These are phyloP conservation scores for Exsudoporus frostii DNA, from an alignment of 768 basidiomycete species.

Conservation along the genomic window DNA sequence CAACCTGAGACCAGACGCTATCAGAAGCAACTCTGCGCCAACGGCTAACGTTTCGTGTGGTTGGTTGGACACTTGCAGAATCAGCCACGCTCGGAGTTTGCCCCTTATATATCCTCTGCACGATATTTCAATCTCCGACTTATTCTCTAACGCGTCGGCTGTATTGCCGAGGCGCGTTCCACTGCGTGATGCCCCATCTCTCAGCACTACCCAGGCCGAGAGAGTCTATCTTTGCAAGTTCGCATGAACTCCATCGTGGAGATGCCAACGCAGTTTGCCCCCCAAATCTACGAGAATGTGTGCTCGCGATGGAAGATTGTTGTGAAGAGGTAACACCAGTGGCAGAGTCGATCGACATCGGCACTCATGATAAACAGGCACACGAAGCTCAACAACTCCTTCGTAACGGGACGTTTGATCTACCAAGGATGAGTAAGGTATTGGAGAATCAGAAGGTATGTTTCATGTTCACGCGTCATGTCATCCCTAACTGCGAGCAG, in stretches of 20 bases:
- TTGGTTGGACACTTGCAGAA: slow-evolving; percentile 62
- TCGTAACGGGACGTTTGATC: slow-evolving; percentile 65
- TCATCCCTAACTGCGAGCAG: slow-evolving; percentile 36
- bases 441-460: slow-evolving; percentile 64
- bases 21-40: slow-evolving; percentile 44
- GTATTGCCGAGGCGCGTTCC: slow-evolving; percentile 12
- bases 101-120: slow-evolving; percentile 27
- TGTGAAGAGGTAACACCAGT: slow-evolving; percentile 61
- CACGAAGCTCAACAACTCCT: slow-evolving; percentile 68
- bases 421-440: slow-evolving; percentile 67
- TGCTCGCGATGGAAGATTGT: slow-evolving; percentile 75
- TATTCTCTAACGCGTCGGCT: slow-evolving; percentile 11
- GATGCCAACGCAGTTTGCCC: slow-evolving; percentile 67
- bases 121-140: slow-evolving; percentile 25
- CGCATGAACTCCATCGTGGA: slow-evolving; percentile 59
- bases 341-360: background rate
- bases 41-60: slow-evolving; percentile 61
- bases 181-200: slow-evolving; percentile 40
- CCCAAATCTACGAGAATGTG: slow-evolving; percentile 71
- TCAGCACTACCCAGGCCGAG: slow-evolving; percentile 48
- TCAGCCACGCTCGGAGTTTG: slow-evolving; percentile 20
- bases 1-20: slow-evolving; percentile 69
- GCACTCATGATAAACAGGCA: slow-evolving; percentile 39
- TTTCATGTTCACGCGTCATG: background rate
- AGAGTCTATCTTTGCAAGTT: slow-evolving; percentile 71